phyloP scores from a whole-genome alignment of 139 green algal species.

The Micractinium sp. region DNA sequence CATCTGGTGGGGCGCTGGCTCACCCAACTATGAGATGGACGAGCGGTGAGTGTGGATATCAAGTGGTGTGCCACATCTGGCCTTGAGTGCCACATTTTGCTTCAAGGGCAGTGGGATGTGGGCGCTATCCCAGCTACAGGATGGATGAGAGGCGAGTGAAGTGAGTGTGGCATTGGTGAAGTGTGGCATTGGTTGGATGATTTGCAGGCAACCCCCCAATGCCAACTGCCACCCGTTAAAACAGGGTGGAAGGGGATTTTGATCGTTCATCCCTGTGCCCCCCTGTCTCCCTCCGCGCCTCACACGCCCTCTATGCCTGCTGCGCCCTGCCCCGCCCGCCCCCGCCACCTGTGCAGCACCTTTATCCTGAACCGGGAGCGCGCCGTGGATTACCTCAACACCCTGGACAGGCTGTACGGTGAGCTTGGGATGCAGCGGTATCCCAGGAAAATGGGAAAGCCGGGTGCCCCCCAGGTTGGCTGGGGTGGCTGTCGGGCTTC shows the following conservation, averaged over 20 bases:
- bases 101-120: slow-evolving; percentile 34
- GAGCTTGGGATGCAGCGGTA: too few relatives aligned
- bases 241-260: too few relatives aligned
- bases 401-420: slow-evolving; percentile 78
- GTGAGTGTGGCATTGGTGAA: too few relatives aligned
- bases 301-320: neutral
- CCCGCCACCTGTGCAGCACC: slow-evolving; percentile 55
- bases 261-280: too few relatives aligned
- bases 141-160: too few relatives aligned
- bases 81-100: too few relatives aligned
- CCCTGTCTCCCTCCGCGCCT: too few relatives aligned
- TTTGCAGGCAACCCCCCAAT: too few relatives aligned
- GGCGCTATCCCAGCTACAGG: too few relatives aligned
- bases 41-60: slow-evolving; percentile 58
- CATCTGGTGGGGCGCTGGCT: slow-evolving; percentile 85
- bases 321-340: neutral
- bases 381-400: slow-evolving; percentile 93
- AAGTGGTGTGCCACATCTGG: too few relatives aligned
- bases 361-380: slow-evolving; percentile 89
- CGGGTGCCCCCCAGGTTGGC: neutral
- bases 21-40: slow-evolving; percentile 89
- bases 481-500: neutral
- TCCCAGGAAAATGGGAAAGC: neutral
- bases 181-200: too few relatives aligned
- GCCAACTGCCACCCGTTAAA: too few relatives aligned